Base-by-base conservation (phyloP, 2,329 filamentous ascomycete genomes). In the Cercospora sojina region DNA sequence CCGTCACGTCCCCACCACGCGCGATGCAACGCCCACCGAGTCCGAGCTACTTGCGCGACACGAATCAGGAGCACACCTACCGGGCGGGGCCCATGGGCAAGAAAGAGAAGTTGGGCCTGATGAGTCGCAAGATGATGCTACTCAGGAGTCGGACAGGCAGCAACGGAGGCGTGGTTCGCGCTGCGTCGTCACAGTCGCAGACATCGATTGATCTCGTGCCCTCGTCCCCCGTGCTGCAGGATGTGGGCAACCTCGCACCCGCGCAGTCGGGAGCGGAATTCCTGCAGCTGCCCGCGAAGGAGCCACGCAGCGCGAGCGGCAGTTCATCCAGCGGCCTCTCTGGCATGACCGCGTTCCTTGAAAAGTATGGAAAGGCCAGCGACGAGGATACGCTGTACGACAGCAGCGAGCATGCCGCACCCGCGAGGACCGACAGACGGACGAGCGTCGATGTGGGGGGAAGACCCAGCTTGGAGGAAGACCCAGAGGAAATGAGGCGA, bases 321-420 rank as follows among this genome's bases (percentile, higher is more conserved):
- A 80, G 79, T 69, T 82, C 80, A 0, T 73, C 80, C 65, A 78
- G 79, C 62, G 81, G 82, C 53, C 72, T 82, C 53, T 80, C 80
- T 31, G 78, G 77, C 55, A 75, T 80, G 69, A 73, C 73, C 3
- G 60, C 57, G 12, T 78, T 79, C 43, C 74, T 76, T 53, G 71
- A 73, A 16, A 76, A 71, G 55, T 76, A 76, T 57, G 62, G 62
- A 23, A 69, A 62, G 35, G 64, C 57, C 16, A 72, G 66, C 53
- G 71, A 72, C 29, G 73, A 75, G 43, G 69, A 70, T 32, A 38
- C 58, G 13, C 31, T 67, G 57, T 65, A 63, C 31, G 68, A 68
- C 31, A 69, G 65, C 47, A 71, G 73, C 49, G 67, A 65, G 16
- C 64, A 59, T 27, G 60, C 56, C 12, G 69, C 65, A 18, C 56